These are phyloP conservation scores for Pseudogymnoascus sp. DNA, from an alignment of 2,329 filamentous ascomycete species.

Conservation along the genomic window DNA sequence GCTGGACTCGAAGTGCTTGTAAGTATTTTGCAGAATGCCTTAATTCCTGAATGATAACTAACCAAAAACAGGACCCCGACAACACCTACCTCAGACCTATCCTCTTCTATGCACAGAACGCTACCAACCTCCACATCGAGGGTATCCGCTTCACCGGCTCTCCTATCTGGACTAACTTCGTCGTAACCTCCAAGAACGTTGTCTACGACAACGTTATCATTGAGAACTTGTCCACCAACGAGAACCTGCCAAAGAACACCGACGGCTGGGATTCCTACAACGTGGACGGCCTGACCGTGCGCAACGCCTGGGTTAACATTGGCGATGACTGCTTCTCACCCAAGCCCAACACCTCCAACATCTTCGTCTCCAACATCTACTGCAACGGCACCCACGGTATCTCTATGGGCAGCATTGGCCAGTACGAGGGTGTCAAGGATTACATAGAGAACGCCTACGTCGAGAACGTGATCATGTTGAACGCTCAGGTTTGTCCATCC, in stretches of 20 bases:
- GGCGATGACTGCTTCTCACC: conserved; percentile 57
- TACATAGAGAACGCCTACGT: conserved; percentile 51
- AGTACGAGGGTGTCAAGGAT: conserved; percentile 47
- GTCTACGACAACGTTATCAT: conserved; percentile 47
- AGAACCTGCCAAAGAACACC: conserved; percentile 49
- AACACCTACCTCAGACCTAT: conserved; percentile 53
- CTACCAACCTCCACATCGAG: conserved; percentile 48
- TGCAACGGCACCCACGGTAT: conserved; percentile 54
- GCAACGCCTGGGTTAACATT: conserved; percentile 44
- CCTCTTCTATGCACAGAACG: conserved; percentile 54
- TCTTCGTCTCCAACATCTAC: conserved; percentile 53
- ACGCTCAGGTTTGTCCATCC: conserved; percentile 32
- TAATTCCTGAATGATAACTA: conserved; percentile 6
- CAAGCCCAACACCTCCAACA: conserved; percentile 51
- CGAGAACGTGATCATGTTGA: conserved; percentile 52
- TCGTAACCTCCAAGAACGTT: conserved; percentile 49
- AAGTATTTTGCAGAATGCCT: neutral
- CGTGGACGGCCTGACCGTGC: conserved; percentile 45
- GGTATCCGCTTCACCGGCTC: conserved; percentile 55
- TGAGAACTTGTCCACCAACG: conserved; percentile 45
- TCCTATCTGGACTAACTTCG: conserved; percentile 58
- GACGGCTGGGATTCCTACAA: conserved; percentile 57
- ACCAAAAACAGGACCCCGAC: conserved; percentile 34
- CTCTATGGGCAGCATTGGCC: conserved; percentile 51
- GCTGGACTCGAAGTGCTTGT: conserved; percentile 38